Evolutionary conservation across 345 rosid genomes (phyloP).

Genomic region (Gynandropsis gynandra): DNA sequence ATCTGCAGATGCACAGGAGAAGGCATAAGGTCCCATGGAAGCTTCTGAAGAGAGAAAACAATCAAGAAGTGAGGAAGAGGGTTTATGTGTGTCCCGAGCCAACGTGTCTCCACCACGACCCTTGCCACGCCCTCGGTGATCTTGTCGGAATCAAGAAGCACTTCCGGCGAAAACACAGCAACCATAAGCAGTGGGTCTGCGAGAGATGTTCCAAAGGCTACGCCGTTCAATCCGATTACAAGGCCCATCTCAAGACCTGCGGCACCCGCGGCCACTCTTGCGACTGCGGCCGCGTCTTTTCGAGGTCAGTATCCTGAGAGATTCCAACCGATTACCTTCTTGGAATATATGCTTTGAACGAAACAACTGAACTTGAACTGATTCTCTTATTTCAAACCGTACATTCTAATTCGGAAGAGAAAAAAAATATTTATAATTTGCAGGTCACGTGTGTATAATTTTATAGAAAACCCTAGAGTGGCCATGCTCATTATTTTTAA

Average conservation of each 20-base stretch:
- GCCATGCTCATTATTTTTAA: conserved; percentile 2
- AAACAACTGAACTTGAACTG: no score
- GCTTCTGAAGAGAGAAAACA: conserved; percentile 73
- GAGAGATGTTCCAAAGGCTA: conserved; percentile 84
- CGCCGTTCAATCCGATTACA: conserved; percentile 96
- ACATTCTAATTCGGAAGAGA: not conserved
- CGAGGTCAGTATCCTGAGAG: conserved; percentile 43
- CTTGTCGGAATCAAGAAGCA: conserved; percentile 97
- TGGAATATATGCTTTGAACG: no score
- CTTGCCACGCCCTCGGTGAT: conserved; percentile 93
- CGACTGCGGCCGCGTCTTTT: conserved; percentile 95
- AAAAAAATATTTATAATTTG: not conserved
- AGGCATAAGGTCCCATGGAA: conserved; percentile 98
- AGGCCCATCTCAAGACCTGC: conserved; percentile 95
- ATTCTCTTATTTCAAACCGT: not conserved
- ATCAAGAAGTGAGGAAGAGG: conserved; percentile 56
- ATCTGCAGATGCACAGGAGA: conserved; percentile 94
- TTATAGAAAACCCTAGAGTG: conserved; percentile 16
- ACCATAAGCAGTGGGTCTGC: conserved; percentile 90
- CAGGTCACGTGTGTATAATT: not conserved
- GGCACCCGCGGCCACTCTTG: conserved; percentile 97
- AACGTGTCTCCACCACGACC: conserved; percentile 85
- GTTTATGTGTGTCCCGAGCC: conserved; percentile 96
- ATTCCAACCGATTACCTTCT: no score
- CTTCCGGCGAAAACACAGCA: conserved; percentile 82